phyloP scores from a whole-genome alignment of 108 stramenopile genomes.

The Pseudonitzschia multistriata region DNA sequence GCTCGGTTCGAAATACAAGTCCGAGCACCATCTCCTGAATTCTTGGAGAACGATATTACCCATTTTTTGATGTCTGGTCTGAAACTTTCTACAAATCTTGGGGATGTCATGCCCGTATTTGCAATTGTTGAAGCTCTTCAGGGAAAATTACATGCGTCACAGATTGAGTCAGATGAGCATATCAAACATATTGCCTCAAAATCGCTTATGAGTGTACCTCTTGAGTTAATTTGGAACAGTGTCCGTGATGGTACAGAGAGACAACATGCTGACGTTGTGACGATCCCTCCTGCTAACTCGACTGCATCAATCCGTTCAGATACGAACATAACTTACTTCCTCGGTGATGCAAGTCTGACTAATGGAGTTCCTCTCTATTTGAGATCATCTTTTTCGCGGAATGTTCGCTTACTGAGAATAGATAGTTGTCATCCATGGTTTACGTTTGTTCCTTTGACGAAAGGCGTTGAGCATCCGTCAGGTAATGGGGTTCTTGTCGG shows the following conservation, averaged over 20 bases:
- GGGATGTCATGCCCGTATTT: conserved; percentile 65
- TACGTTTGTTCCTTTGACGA: conserved; percentile 21
- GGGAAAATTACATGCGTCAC: conserved; percentile 53
- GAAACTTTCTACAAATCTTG: conserved; percentile 63
- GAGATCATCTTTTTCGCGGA: conserved; percentile 47
- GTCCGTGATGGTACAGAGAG: background rate
- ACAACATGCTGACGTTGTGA: background rate
- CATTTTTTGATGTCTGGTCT: conserved; percentile 67
- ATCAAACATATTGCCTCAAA: too few relatives aligned
- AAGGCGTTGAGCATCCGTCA: background rate
- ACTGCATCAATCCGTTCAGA: background rate
- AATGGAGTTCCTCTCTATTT: conserved; percentile 31
- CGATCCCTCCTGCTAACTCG: background rate
- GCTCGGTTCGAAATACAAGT: conserved; percentile 61
- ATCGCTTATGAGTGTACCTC: conserved; percentile 28
- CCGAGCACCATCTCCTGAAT: conserved; percentile 39
- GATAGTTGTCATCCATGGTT: conserved; percentile 60
- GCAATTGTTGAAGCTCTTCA: conserved; percentile 57
- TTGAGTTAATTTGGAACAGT: conserved; percentile 26
- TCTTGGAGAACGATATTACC: conserved; percentile 58
- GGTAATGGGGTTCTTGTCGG: conserved; percentile 21
- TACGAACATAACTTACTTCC: background rate
- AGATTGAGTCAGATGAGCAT: background rate
- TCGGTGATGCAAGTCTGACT: background rate
- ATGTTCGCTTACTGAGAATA: conserved; percentile 30